Evolutionary conservation across 2,329 filamentous ascomycete species (phyloP).

Genomic region (Alternaria postmessia): DNA sequence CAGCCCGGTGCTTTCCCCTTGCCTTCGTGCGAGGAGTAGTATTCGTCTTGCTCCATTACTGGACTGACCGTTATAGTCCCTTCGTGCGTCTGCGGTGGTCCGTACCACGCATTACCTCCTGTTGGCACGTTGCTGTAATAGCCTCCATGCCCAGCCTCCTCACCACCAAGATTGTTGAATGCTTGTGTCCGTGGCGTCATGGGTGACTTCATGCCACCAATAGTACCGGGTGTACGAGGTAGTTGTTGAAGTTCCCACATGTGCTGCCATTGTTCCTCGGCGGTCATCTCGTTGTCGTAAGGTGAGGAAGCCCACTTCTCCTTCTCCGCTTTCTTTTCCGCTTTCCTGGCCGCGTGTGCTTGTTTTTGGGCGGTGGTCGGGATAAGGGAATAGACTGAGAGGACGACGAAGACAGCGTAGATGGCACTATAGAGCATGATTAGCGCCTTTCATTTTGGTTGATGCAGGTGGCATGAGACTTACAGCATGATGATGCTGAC

Average conservation of each 20-base stretch:
- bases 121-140: conserved; percentile 18
- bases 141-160: conserved; percentile 19
- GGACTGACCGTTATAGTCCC: conserved; percentile 27
- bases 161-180: conserved; percentile 39
- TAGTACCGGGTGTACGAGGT: conserved; percentile 45
- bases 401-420: conserved; percentile 66
- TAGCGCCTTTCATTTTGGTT: neutral
- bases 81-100: conserved; percentile 15
- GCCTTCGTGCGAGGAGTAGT: conserved; percentile 29
- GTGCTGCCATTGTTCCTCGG: conserved; percentile 52
- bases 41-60: conserved; percentile 33
- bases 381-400: conserved; percentile 65
- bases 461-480: conserved; percentile 45
- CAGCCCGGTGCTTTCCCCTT: conserved; percentile 21
- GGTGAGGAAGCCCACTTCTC: conserved; percentile 44
- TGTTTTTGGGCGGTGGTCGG: conserved; percentile 48
- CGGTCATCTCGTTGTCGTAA: conserved; percentile 43
- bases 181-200: conserved; percentile 48
- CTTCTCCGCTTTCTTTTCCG: conserved; percentile 47
- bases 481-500: conserved; percentile 73
- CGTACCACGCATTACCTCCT: conserved; percentile 21
- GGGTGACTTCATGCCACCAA: conserved; percentile 39
- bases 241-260: conserved; percentile 54
- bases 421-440: conserved; percentile 58
- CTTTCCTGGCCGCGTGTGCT: conserved; percentile 34